Evolutionary conservation across 805 yeast species (phyloP), one percentile per base, ranked within the genome.

Genomic region (Yamadazyma endophytica): DNA sequence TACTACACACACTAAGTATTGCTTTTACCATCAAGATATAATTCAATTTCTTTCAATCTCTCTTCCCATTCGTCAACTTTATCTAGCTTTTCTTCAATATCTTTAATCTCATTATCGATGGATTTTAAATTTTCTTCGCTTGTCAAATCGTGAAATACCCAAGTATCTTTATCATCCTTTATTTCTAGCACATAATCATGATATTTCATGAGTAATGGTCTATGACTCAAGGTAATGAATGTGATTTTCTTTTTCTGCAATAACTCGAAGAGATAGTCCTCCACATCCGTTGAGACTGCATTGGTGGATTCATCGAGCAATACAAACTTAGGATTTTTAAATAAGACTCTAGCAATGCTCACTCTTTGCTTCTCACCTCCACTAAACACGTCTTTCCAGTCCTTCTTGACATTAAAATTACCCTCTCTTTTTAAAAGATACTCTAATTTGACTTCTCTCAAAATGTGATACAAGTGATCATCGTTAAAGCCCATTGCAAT

Each of bases 351-450:
- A 0, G 97, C 96, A 63, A 88, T 83, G 55, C 86, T 77, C 54
- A 88, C 73, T 51, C 95, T 76, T 64, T 88, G 97, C 58, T 86
- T 81, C 55, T 88, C 97, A 35, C 97, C 97, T n/a, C 97, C 97
- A 57, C 92, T 82, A 42, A 88, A 70, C n/a, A 88, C 82, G 52
- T 83, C 94, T 49, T 80, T 80, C 96, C 96, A 88, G 43, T 79
- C 86, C 37, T 80, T 65, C 35, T 55, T 64, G 31, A 64, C 77
- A 40, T 73, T 72, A 52, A 75, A 63, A 40, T 64, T 70, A 6
- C 72, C 73, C 44, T 74, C 77, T 52, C 97, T 73, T 33, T 77
- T 77, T 27, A 86, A 67, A 30, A 89, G 65, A 56, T 89, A 88
- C 19, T 82, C 95, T 38, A 89, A 65, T 39, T 82, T 82, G 22